phyloP scores from a whole-genome alignment of 169 alveolate genomes.

The Plasmodium adleri region DNA sequence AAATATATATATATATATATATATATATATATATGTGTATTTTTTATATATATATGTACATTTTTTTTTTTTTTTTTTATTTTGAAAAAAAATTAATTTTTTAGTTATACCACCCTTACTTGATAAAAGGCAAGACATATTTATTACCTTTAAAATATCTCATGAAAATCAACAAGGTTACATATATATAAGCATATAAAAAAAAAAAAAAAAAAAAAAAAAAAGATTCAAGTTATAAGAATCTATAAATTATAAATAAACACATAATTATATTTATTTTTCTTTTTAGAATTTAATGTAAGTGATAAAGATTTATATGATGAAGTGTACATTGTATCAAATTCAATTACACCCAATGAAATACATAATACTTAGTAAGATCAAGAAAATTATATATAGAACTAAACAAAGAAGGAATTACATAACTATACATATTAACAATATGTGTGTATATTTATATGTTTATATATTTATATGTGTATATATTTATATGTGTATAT shows the following conservation, averaged over 20 bases:
- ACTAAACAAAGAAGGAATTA: no score
- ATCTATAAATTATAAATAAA: no score
- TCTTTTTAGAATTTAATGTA: conserved; percentile 30
- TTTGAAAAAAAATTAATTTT: not conserved
- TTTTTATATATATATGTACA: not conserved
- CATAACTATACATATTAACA: not conserved
- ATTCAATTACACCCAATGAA: conserved; percentile 58
- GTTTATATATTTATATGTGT: not conserved
- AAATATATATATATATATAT: not conserved
- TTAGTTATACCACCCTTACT: conserved; percentile 56
- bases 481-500: not conserved
- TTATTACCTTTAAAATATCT: conserved; percentile 42
- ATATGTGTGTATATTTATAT: not conserved
- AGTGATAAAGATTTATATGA: conserved; percentile 36
- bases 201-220: no score
- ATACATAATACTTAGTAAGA: conserved; percentile 40
- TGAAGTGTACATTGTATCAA: conserved; percentile 67
- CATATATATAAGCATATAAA: not conserved
- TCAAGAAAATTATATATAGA: no score
- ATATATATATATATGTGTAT: not conserved
- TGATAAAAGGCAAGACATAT: conserved; percentile 60
- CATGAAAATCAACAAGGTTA: conserved; percentile 61
- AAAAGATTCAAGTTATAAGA: no score
- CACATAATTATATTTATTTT: not conserved
- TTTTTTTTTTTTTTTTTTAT: not conserved